A percentile compares a stretch with the other conserved stretches of the same genome.
Conservation (phyloP, 2,329 filamentous ascomycete species). For the Fusarium sp. region DNA sequence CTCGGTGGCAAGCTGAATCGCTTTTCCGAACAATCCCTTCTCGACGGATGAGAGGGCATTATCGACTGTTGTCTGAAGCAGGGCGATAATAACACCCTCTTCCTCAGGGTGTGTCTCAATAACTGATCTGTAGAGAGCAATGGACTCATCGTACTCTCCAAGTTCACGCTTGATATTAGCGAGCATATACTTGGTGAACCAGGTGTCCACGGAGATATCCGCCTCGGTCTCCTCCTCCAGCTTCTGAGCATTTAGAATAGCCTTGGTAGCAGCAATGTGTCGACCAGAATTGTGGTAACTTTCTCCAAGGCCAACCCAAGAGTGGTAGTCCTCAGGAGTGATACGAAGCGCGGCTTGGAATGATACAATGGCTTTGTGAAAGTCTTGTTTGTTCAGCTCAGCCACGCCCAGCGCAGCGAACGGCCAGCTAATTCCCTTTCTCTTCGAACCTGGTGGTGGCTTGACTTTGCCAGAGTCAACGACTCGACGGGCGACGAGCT, state of each 20-base stretch:
- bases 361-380: conserved; percentile 87
- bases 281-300: conserved; percentile 95
- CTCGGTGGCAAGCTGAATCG: conserved; percentile 77
- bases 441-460: conserved; percentile 91
- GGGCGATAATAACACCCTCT: conserved; percentile 87
- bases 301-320: conserved; percentile 96
- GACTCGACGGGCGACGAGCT: conserved; percentile 90
- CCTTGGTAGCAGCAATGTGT: conserved; percentile 93
- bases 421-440: conserved; percentile 95
- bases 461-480: conserved; percentile 95
- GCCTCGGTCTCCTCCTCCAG: conserved; percentile 74
- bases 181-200: conserved; percentile 98
- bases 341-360: conserved; percentile 92
- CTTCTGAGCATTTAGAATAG: conserved; percentile 86
- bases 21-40: conserved; percentile 88
- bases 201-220: conserved; percentile 76
- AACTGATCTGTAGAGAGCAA: conserved; percentile 82
- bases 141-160: conserved; percentile 89
- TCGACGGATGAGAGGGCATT: conserved; percentile 83
- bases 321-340: conserved; percentile 89
- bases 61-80: conserved; percentile 91
- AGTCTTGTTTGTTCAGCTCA: conserved; percentile 94
- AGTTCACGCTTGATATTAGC: conserved; percentile 95
- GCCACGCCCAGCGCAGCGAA: conserved; percentile 94
- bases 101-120: conserved; percentile 78